These are phyloP conservation scores for Leishmania braziliensis DNA, from an alignment of 208 protist genomes.

Conservation along the genomic window DNA sequence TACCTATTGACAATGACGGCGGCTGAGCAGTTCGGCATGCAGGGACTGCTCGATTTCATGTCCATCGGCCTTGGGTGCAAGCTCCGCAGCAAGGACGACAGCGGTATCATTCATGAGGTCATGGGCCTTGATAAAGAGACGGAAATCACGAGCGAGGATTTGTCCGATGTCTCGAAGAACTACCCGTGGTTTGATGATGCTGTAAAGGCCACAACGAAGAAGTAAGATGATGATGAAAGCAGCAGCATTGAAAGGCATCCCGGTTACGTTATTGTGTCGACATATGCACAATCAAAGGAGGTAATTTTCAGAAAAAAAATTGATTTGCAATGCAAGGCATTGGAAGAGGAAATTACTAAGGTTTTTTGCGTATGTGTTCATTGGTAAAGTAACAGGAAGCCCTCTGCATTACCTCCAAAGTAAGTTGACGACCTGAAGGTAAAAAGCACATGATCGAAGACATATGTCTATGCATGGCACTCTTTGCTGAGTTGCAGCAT, in stretches of 20 bases:
- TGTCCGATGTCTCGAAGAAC: conserved; percentile 38
- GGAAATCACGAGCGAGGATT: conserved; percentile 44
- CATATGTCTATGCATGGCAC: neutral
- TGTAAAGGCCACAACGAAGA: conserved; percentile 30
- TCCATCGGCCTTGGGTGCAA: conserved; percentile 73
- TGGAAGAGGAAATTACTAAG: neutral
- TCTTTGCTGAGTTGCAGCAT: neutral
- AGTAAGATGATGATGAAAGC: conserved; percentile 21
- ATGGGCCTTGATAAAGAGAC: conserved; percentile 56
- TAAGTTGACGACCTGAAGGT: neutral
- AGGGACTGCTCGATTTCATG: conserved; percentile 77
- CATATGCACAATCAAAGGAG: neutral
- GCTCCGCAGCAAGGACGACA: conserved; percentile 63
- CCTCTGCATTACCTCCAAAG: neutral
- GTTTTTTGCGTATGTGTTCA: neutral
- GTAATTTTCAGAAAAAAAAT: conserved; percentile 17
- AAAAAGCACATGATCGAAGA: conserved; percentile 1
- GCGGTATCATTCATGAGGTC: conserved; percentile 50
- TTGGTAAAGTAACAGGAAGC: neutral
- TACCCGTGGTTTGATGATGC: conserved; percentile 76
- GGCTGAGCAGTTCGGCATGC: conserved; percentile 73
- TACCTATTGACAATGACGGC: conserved; percentile 72
- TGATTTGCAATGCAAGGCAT: neutral
- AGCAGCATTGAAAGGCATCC: neutral
- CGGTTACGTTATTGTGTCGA: neutral